phyloP scores from a whole-genome alignment of 2,329 filamentous ascomycete genomes.

The Fusarium tanahbumbuense region DNA sequence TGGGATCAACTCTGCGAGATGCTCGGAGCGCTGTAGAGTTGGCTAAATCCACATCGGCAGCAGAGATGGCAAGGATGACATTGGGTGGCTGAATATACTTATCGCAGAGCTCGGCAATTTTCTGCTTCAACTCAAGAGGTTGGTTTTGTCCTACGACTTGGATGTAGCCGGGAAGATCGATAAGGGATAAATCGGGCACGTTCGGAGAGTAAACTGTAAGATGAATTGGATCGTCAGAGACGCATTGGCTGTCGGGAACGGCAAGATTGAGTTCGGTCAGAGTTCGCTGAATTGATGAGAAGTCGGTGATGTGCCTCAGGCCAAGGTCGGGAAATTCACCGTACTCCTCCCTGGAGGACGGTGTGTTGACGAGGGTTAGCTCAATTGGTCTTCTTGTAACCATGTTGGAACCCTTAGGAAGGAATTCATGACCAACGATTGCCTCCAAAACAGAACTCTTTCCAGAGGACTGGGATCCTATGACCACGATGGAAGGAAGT shows the following conservation, averaged over 20 bases:
- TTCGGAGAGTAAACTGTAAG: slow-evolving; percentile 95
- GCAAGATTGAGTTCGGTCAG: slow-evolving; percentile 95
- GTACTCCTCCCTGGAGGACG: slow-evolving; percentile 86
- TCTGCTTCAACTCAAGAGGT: slow-evolving; percentile 90
- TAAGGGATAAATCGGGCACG: slow-evolving; percentile 93
- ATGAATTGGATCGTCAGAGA: slow-evolving; percentile 96
- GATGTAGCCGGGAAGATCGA: slow-evolving; percentile 97
- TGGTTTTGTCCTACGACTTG: slow-evolving; percentile 94
- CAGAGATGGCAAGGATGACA: slow-evolving; percentile 95
- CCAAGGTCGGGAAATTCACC: slow-evolving; percentile 96
- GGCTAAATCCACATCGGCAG: slow-evolving; percentile 95
- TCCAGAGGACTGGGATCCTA: slow-evolving; percentile 96
- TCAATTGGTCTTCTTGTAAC: slow-evolving; percentile 96
- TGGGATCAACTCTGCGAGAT: slow-evolving; percentile 89
- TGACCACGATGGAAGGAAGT: slow-evolving; percentile 97
- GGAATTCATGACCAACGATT: slow-evolving; percentile 96
- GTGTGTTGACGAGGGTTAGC: slow-evolving; percentile 94
- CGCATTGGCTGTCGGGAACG: slow-evolving; percentile 89
- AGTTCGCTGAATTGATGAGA: slow-evolving; percentile 90
- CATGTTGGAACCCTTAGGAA: slow-evolving; percentile 99
- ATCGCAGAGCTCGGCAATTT: slow-evolving; percentile 95
- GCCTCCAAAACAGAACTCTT: slow-evolving; percentile 98
- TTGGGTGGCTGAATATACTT: slow-evolving; percentile 98
- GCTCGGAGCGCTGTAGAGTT: slow-evolving; percentile 94
- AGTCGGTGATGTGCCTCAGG: slow-evolving; percentile 90